A percentile compares a stretch with the other conserved stretches of the same genome.
phyloP scores from a whole-genome alignment of 139 green algal species.

The Gonium pectorale region DNA sequence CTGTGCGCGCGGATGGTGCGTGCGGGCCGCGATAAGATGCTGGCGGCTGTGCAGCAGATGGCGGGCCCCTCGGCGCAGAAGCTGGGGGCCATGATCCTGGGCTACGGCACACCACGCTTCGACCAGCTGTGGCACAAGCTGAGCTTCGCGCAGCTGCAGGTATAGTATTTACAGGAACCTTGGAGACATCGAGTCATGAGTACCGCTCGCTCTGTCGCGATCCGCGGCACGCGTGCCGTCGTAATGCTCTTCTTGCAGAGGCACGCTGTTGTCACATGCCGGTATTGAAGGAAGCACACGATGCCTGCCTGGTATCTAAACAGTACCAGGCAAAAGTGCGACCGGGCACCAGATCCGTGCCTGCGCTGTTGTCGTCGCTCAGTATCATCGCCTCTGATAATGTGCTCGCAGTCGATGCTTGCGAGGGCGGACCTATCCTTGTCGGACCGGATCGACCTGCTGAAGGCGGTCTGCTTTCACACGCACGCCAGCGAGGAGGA shows the following conservation, averaged over 20 bases:
- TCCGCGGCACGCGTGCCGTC: too few relatives aligned
- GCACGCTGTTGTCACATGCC: too few relatives aligned
- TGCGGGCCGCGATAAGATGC: slow-evolving; percentile 44
- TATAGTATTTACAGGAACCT: too few relatives aligned
- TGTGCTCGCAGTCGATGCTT: slow-evolving; percentile 32
- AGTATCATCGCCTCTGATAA: neutral
- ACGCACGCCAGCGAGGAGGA: slow-evolving; percentile 26
- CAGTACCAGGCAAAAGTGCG: too few relatives aligned
- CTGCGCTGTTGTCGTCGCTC: too few relatives aligned
- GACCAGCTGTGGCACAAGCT: slow-evolving; percentile 63
- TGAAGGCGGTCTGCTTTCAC: slow-evolving; percentile 51
- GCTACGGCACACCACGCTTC: slow-evolving; percentile 34
- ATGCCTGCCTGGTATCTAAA: too few relatives aligned
- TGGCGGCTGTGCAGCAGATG: slow-evolving; percentile 43
- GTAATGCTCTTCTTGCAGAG: too few relatives aligned
- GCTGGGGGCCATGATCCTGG: slow-evolving; percentile 61
- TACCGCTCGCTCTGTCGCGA: too few relatives aligned
- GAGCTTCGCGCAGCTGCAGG: slow-evolving; percentile 40
- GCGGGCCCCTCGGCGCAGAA: slow-evolving; percentile 45
- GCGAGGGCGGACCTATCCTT: slow-evolving; percentile 44
- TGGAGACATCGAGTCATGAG: too few relatives aligned
- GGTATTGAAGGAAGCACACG: too few relatives aligned
- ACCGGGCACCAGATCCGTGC: too few relatives aligned
- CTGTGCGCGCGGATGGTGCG: slow-evolving; percentile 51
- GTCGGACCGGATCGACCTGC: slow-evolving; percentile 60